Conservation (phyloP, 768 basidiomycete species). For the Tylopilus subfusipes region DNA sequence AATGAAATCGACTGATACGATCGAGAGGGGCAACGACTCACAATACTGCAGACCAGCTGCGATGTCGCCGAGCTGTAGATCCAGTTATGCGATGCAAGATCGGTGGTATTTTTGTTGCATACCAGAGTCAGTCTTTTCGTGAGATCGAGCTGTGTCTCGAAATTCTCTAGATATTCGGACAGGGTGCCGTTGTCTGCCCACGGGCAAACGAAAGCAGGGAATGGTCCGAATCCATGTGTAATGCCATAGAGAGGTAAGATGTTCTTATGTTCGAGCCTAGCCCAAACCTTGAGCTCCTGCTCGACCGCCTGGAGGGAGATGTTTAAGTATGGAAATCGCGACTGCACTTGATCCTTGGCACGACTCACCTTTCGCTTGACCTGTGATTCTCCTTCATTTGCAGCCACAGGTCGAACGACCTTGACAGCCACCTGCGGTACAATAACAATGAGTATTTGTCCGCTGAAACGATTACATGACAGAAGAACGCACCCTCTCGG, state of each 20-base stretch:
- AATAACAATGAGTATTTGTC: neutral
- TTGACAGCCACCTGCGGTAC: conserved; percentile 27
- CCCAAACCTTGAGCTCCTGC: conserved; percentile 33
- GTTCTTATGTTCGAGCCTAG: conserved; percentile 27
- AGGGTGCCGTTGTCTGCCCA: conserved; percentile 34
- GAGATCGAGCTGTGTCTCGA: conserved; percentile 6
- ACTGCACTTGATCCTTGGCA: neutral
- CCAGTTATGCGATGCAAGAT: neutral
- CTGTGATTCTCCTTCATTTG: neutral
- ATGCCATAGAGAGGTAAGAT: conserved; percentile 31
- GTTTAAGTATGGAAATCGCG: conserved; percentile 6
- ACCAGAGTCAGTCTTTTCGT: conserved; percentile 18
- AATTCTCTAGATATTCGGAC: conserved; percentile 27
- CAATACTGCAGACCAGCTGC: conserved; percentile 24
- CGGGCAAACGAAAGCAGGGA: conserved; percentile 33
- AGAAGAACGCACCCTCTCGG: conserved; percentile 9
- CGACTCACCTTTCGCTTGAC: conserved; percentile 16
- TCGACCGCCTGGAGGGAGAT: conserved; percentile 18
- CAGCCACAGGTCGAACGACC: conserved; percentile 13
- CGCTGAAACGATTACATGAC: neutral
- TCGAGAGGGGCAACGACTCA: neutral
- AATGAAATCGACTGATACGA: neutral
- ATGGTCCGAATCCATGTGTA: conserved; percentile 23
- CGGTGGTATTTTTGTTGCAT: neutral
- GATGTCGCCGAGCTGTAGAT: conserved; percentile 23